A percentile compares a stretch with the other conserved stretches of the same genome.
Evolutionary conservation across 768 basidiomycete genomes (phyloP).

Genomic region (Termitomyces sp.): DNA sequence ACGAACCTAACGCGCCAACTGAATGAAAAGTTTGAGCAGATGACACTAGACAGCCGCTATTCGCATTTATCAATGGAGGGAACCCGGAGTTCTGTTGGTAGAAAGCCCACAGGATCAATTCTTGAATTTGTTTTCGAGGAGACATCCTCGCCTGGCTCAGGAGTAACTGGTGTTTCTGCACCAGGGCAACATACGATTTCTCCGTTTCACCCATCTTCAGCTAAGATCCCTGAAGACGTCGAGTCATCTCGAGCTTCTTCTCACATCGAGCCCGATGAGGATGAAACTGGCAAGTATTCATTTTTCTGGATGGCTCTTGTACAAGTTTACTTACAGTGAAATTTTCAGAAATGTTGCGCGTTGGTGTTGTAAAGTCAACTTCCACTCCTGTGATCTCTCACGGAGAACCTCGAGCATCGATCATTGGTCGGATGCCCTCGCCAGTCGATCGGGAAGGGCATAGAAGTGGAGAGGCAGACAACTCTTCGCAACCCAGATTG

Average conservation of each 20-base stretch:
- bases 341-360: constrained; percentile 40
- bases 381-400: constrained; percentile 45
- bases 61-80: constrained; percentile 21
- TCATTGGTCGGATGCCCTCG: constrained; percentile 33
- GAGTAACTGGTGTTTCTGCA: constrained; percentile 10
- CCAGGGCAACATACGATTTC: constrained; percentile 22
- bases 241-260: constrained; percentile 40
- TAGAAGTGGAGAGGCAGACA: not conserved
- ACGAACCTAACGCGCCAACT: constrained; percentile 49
- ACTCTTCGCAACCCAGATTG: not conserved
- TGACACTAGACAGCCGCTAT: constrained; percentile 29
- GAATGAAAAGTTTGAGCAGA: constrained; percentile 44
- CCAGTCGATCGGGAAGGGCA: constrained; percentile 7
- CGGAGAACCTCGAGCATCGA: constrained; percentile 35
- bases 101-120: constrained; percentile 28
- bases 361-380: constrained; percentile 48
- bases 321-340: constrained; percentile 2
- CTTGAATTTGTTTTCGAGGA: constrained; percentile 38
- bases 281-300: constrained; percentile 36
- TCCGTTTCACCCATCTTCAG: constrained; percentile 38
- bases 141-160: constrained; percentile 22
- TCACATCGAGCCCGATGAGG: constrained; percentile 32
- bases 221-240: constrained; percentile 48
- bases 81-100: constrained; percentile 10
- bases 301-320: not conserved